phyloP scores from a whole-genome alignment of 202 grass and related monocot genomes.

The Eragrostis tef region DNA sequence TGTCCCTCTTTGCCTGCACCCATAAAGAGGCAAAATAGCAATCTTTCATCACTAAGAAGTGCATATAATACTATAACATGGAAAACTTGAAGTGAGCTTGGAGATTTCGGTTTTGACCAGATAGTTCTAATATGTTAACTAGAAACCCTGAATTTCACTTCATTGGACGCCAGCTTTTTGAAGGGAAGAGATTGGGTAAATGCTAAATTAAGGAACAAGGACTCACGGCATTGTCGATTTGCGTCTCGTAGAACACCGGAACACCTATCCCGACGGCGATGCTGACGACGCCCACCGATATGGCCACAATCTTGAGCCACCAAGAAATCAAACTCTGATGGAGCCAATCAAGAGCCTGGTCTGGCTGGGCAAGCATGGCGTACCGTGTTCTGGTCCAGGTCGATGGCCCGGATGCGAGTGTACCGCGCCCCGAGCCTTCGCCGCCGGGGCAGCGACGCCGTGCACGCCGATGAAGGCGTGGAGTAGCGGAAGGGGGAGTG shows the following conservation, averaged over 20 bases:
- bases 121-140: not conserved
- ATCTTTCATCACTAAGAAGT: not conserved
- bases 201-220: not conserved
- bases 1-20: conserved; percentile 88
- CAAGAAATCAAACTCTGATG: conserved; percentile 12
- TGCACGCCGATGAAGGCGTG: conserved; percentile 42
- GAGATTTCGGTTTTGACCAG: not conserved
- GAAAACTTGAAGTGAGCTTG: not conserved
- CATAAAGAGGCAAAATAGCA: not conserved
- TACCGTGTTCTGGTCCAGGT: conserved; percentile 96
- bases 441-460: conserved; percentile 36
- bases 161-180: not conserved
- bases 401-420: conserved; percentile 67
- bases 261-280: conserved; percentile 84
- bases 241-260: conserved; percentile 90
- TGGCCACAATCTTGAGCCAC: conserved; percentile 68
- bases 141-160: not conserved
- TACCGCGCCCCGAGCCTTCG: conserved; percentile 45
- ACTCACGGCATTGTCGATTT: conserved; percentile 92
- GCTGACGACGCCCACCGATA: conserved; percentile 85
- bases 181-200: not conserved
- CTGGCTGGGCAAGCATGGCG: not conserved
- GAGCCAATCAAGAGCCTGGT: not conserved
- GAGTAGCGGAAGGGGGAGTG: conserved; percentile 56
- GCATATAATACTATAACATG: not conserved